Conservation (phyloP, 2,329 filamentous ascomycete genomes). For the Endocalyx cinctus region DNA sequence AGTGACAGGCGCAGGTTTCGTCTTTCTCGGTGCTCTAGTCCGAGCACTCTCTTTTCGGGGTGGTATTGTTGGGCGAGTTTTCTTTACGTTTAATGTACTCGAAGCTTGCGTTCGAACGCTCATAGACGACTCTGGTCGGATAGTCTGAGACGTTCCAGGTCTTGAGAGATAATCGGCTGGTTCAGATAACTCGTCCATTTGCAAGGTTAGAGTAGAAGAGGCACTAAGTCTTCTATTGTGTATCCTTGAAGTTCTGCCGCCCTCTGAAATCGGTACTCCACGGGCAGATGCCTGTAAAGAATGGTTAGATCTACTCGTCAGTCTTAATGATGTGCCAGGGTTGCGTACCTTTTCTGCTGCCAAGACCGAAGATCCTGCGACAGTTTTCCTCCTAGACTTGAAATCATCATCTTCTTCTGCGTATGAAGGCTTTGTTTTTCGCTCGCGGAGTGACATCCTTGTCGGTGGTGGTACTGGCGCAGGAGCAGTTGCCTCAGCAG, state of each 20-base stretch:
- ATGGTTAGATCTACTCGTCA: constrained; percentile 17
- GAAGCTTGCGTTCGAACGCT: constrained; percentile 34
- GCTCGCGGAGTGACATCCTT: constrained; percentile 70
- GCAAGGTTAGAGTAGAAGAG: constrained; percentile 34
- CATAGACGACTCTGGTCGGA: constrained; percentile 38
- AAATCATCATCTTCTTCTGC: constrained; percentile 48
- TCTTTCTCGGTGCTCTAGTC: constrained; percentile 33
- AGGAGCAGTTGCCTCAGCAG: constrained; percentile 19
- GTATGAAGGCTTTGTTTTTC: constrained; percentile 56
- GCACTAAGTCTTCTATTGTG: constrained; percentile 46
- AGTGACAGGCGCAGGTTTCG: constrained; percentile 17
- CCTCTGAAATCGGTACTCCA: constrained; percentile 25
- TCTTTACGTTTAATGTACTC: constrained; percentile 49
- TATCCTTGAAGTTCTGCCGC: constrained; percentile 25
- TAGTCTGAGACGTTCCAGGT: constrained; percentile 37
- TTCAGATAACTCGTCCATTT: constrained; percentile 16
- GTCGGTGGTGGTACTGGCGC: constrained; percentile 39
- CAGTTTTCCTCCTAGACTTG: constrained; percentile 56
- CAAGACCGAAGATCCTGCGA: constrained; percentile 47
- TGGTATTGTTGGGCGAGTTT: constrained; percentile 47
- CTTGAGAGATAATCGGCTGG: constrained; percentile 17
- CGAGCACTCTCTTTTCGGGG: constrained; percentile 37
- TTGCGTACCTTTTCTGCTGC: constrained; percentile 38
- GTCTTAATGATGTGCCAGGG: no score
- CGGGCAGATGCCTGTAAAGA: constrained; percentile 28